Evolutionary conservation across 2,329 filamentous ascomycete species (phyloP), one percentile per base, ranked within the genome.

Genomic region (Colletotrichum acutatum): DNA sequence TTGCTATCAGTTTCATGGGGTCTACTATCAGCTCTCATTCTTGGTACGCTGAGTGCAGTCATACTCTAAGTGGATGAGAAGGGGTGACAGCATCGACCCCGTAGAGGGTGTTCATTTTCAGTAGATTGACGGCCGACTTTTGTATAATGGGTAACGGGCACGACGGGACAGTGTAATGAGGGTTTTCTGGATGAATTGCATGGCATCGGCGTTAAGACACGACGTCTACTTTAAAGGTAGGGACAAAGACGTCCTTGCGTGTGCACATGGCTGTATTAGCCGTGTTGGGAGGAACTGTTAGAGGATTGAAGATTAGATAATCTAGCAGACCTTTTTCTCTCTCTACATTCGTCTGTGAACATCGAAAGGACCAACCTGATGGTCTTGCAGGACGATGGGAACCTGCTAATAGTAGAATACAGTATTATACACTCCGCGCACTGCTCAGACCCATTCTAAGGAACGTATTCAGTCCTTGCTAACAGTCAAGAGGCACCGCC

Each of bases 1-100:
- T 74, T 73, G 32, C 30, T 75, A 19, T 68, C 68, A 26, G 68
- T 77, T 34, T 75, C 77, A 19, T 81, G 77, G 79, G 49, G 60
- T 12, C 30, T 77, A 42, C 60, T 78, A 5, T 63, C 58, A 12
- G 49, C 65, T 14, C 52, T 74, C 52, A n/a, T 63, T 22, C 11
- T 74, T n/a, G 46, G 66, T 19, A 66, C 71, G 6, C 60, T 73
- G 24, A n/a, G 61, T 16, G 30, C 19, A 22, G 49, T 57, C 5
- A 56, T 73, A 57, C 60, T 73, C 14, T 73, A 54, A 19, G 57
- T 37, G 34, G 46, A 6, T 12, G 12, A 11, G 30, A 19, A n/a
- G 26, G 14, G 30, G 37, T 16, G 26, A 26, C 6, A 12, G n/a
- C 16, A 14, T 26, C 12, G 28, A 49, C 26, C 12, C n/a, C 22